Base-by-base conservation (phyloP, 2,329 filamentous ascomycete species). In the Sporothrix dimorphospora region DNA sequence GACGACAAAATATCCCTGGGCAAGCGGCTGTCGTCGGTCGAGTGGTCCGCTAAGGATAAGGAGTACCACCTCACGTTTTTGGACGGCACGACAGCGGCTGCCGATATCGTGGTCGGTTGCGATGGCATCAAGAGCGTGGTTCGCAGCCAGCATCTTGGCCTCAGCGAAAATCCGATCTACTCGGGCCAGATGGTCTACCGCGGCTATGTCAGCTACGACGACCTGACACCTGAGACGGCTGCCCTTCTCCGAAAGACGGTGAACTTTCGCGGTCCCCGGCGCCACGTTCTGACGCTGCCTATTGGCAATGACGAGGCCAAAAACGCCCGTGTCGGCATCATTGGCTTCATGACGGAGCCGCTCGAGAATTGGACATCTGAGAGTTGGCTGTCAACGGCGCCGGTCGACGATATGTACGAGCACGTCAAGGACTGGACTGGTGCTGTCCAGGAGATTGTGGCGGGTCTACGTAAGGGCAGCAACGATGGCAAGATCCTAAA, bases 81-180 rank as follows among this genome's bases (percentile, higher is more conserved):
- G 19, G 77, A 79, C 71, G 78, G 77, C 8, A 78, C 74, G 0
- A 74, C 73, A 21, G 78, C 76, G 3, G 75, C 76, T 70, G 79
- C 78, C 5, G 79, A 80, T 65, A 77, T 76, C n/a, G 85, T 89
- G 0, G 81, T 91, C 70, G 89, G 88, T 9, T 90, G 88, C 77
- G 90, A 92, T 78, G 90, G 90, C 1, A 89, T 92, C 77, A 88
- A 88, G 77, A 89, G 87, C 1, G 80, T 82, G 1, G 83, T 87
- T 3, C 82, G 89, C 12, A 77, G 84, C 47, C 78, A 91, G 9
- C 79, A 90, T 2, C 86, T 85, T 0, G 77, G 82, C 1, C 86
- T 85, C 0, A 76, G 81, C 1, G 79, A 81, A 27, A 78, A 84
- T 72, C 82, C 84, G 0, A 77, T 81, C 2, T 91, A 88, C 77